Base-by-base conservation (phyloP, 164 flowering plant species). In the Kingdonia uniflora region DNA sequence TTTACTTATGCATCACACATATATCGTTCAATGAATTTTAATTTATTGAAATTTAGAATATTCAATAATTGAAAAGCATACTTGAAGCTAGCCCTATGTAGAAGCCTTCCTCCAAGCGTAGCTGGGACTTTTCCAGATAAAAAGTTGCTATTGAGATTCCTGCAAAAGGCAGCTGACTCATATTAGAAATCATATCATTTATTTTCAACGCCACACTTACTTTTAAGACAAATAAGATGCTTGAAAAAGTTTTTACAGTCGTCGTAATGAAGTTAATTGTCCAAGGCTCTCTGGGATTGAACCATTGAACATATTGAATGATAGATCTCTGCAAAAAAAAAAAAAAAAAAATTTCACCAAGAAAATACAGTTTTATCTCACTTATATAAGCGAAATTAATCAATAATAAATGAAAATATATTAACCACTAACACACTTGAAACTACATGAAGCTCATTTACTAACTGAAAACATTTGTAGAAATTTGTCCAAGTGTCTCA, bases 21-120 rank as follows among this genome's bases (percentile, higher is more conserved):
- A 29, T 29, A 29, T 29, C 35, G n/a, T 29, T 29, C 35, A 29
- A 29, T 29, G 35, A 8, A 3, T 29, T 29, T 29, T 29, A 29
- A 8, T 29, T 29, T 29, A 8, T 29, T 29, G 35, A 8, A 29
- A 29, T 8, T 4, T 3, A 8, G 6, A 11, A 25, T 35, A 33
- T 59, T 14, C 12, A 15, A 19, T 37, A 14, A 52, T 16, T 21
- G 49, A 8, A 29, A 4, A 29, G 20, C 87, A 52, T 80, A 94
- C 99, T 94, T 94, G 77, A 85, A 94, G 79, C 96, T 94, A 59
- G 96, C 95, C 66, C 99, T 66, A 59, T 87, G 96, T 66, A 94
- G 72, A 70, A 86, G 90, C 71, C 79, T 77, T 66, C 81, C 99
- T 49, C 88, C 99, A 26, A 94, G 79, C 21, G 76, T 70, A 49